phyloP scores from a whole-genome alignment of 495 filamentous ascomycete genomes.

The Talaromyces proteolyticus region DNA sequence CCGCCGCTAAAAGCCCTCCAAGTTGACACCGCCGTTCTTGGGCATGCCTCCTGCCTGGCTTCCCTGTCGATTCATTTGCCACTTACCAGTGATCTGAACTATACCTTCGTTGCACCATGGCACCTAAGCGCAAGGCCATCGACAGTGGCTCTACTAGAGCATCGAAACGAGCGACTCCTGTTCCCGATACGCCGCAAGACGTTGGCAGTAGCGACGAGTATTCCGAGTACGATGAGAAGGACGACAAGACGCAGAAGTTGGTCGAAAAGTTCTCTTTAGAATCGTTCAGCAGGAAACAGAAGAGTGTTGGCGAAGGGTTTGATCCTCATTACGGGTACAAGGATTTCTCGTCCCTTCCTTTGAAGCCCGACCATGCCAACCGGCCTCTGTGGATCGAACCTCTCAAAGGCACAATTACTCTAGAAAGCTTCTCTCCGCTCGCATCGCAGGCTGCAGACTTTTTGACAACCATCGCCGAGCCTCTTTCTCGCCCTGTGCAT shows the following conservation, averaged over 20 bases:
- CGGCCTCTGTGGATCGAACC: constrained; percentile 93
- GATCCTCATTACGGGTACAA: constrained; percentile 56
- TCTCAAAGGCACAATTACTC: constrained; percentile 71
- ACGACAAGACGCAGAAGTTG: constrained; percentile 42
- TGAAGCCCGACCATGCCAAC: constrained; percentile 84
- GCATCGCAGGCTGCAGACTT: constrained; percentile 87
- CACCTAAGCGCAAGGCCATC: constrained; percentile 72
- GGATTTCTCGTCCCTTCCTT: constrained; percentile 72
- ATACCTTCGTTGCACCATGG: constrained; percentile 51
- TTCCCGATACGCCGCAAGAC: constrained; percentile 58
- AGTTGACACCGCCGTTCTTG: no score
- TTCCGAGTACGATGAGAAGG: constrained; percentile 52
- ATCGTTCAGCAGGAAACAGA: constrained; percentile 35
- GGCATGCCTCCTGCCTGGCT: background rate
- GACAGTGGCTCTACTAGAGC: constrained; percentile 51
- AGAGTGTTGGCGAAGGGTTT: constrained; percentile 26
- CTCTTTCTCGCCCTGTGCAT: constrained; percentile 76
- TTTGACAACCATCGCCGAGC: constrained; percentile 91
- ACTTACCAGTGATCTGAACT: background rate
- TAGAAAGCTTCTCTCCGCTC: constrained; percentile 91
- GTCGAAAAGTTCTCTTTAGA: constrained; percentile 63
- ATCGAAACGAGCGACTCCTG: constrained; percentile 63
- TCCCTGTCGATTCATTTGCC: background rate
- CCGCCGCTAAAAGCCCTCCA: constrained; percentile 2
- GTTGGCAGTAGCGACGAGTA: constrained; percentile 67